Evolutionary conservation across 306 rosid genomes (phyloP), one percentile per base, ranked within the genome.

Genomic region (Cicer bijugum): DNA sequence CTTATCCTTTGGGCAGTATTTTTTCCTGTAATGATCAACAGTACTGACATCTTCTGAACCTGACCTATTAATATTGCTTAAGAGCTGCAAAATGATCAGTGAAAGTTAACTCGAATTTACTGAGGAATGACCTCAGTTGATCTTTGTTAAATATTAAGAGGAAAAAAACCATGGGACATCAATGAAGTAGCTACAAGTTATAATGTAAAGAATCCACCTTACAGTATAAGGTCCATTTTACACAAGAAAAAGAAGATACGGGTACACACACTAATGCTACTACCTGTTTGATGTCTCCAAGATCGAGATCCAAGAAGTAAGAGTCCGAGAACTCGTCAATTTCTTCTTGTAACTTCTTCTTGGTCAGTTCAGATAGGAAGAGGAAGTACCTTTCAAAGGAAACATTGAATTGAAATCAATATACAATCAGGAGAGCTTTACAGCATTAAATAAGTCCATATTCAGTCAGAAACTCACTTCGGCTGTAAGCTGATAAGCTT

Each of bases 241-340:
- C 39, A 68, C 33, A 39, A 47, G 12, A 45, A 38, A 15, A 51
- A 44, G 44, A 73, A 74, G 12, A 53, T 53, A 16, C 2, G 23
- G 44, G 38, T 33, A 43, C 55, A 50, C 9, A 16, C 37, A 42
- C 46, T 52, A 81, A 64, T 65, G 48, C 7, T n/a, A 69, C 40
- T 77, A 91, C 98, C 94, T 89, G 92, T 75, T 88, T 89, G 69
- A 93, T 77, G 83, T 85, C 94, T 33, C 81, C 82, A 84, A 83
- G 85, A 72, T 88, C 87, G 8, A 93, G 88, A 85, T 93, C 89
- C 86, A 86, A 81, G 84, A 81, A 93, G 87, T 86, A 93, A 4
- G 90, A 81, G 81, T 93, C 98, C 8, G 96, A 91, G 83, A 86
- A 91, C 76, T 84, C 91, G 48, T 93, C 97, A 82, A 93, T 86